Conservation (phyloP, 805 yeast species). For the Saccharomycopsis sp. region DNA sequence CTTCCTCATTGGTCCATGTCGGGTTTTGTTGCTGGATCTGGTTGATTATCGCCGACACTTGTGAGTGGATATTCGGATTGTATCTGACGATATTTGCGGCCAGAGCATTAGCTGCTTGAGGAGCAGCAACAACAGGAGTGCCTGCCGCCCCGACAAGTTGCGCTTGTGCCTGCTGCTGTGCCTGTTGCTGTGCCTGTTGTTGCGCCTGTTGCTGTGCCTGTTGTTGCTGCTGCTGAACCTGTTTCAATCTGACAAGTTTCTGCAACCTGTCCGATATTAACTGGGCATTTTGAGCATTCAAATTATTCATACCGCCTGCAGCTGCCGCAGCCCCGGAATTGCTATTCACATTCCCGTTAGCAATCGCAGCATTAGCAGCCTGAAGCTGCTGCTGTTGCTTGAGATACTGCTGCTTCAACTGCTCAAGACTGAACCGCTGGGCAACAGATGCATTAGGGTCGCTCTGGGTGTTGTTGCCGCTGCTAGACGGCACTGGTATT, state of each 20-base stretch:
- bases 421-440: background rate
- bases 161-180: background rate
- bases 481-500: background rate
- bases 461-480: background rate
- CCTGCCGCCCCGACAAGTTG: too few relatives aligned
- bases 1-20: slow-evolving; percentile 53
- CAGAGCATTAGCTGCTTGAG: background rate
- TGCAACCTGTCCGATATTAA: background rate
- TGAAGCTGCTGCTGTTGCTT: slow-evolving; percentile 4
- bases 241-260: background rate
- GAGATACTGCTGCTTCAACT: background rate
- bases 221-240: slow-evolving; percentile 10
- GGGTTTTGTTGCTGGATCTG: slow-evolving; percentile 65
- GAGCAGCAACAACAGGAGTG: too few relatives aligned
- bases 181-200: background rate
- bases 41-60: slow-evolving; percentile 57
- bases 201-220: slow-evolving; percentile 8
- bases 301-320: too few relatives aligned
- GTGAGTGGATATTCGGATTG: slow-evolving; percentile 33
- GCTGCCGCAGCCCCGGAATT: too few relatives aligned
- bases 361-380: background rate
- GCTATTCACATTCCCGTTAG: background rate
- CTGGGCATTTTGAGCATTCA: background rate
- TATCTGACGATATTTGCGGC: background rate
- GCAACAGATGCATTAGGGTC: background rate